These are phyloP conservation scores for Nicotiana sylvestris DNA, from an alignment of 257 asterid genomes.

Conservation along the genomic window DNA sequence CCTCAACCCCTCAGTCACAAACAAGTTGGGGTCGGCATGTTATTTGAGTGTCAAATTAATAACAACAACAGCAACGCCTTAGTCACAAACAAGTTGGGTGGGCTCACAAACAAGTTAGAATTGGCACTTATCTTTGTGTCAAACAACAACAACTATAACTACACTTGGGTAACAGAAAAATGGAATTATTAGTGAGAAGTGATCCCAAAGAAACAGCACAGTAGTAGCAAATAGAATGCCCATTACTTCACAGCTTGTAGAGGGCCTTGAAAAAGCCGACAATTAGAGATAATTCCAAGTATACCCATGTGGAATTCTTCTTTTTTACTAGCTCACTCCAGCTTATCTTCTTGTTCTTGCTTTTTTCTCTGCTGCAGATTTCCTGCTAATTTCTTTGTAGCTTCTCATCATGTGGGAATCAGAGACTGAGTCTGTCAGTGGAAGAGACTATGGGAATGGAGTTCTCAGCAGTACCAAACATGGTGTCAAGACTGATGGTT, in stretches of 20 bases:
- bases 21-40: too few species aligned
- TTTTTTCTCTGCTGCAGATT: constrained; percentile 3
- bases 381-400: not conserved
- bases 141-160: too few species aligned
- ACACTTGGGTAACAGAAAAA: too few species aligned
- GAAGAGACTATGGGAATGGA: constrained; percentile 64
- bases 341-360: constrained; percentile 8
- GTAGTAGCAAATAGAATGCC: constrained; percentile 36
- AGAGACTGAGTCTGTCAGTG: constrained; percentile 56
- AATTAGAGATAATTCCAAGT: constrained; percentile 45
- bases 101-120: too few species aligned
- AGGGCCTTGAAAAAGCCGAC: constrained; percentile 28
- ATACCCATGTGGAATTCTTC: constrained; percentile 65
- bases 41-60: too few species aligned
- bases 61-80: too few species aligned
- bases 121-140: too few species aligned
- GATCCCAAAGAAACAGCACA: constrained; percentile 29
- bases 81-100: too few species aligned
- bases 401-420: constrained; percentile 77
- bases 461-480: constrained; percentile 46
- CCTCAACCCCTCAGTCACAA: too few species aligned
- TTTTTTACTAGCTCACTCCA: constrained; percentile 22
- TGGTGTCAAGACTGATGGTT: constrained; percentile 70
- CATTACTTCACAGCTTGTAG: constrained; percentile 81
- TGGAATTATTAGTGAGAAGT: constrained; percentile 25